phyloP scores from a whole-genome alignment of 352 stramenopile species.

The Phytopythium ostracodes region DNA sequence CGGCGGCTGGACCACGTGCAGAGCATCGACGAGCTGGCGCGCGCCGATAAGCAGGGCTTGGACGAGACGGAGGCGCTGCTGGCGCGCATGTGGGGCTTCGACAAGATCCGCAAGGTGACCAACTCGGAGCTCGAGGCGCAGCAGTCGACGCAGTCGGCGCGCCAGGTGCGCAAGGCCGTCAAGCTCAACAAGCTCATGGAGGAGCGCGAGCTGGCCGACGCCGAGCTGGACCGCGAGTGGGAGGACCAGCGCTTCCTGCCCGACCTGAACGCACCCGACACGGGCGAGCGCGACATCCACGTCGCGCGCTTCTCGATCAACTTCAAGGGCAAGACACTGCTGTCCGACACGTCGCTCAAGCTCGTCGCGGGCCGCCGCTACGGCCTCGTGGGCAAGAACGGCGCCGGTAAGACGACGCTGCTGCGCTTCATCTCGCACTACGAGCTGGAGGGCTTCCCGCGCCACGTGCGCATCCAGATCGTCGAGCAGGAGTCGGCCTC shows the following conservation, averaged over 20 bases:
- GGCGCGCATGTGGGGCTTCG: constrained; percentile 84
- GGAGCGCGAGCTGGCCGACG: constrained; percentile 49
- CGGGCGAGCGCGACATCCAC: constrained; percentile 84
- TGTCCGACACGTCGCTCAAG: constrained; percentile 85
- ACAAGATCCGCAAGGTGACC: constrained; percentile 75
- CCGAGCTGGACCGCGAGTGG: constrained; percentile 72
- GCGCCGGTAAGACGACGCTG: constrained; percentile 94
- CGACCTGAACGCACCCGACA: constrained; percentile 65
- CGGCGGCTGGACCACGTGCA: constrained; percentile 58
- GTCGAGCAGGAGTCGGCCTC: constrained; percentile 93
- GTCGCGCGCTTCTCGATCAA: constrained; percentile 85
- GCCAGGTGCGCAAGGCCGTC: constrained; percentile 76
- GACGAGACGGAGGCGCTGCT: constrained; percentile 62
- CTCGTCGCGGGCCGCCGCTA: constrained; percentile 83
- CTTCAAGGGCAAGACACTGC: constrained; percentile 89
- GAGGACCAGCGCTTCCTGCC: constrained; percentile 73
- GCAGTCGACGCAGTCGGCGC: constrained; percentile 67
- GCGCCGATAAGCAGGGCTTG: constrained; percentile 30
- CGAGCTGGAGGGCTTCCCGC: constrained; percentile 95
- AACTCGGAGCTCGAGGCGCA: constrained; percentile 77
- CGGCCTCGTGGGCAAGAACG: constrained; percentile 93
- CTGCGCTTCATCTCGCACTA: constrained; percentile 95
- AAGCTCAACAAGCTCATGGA: constrained; percentile 64
- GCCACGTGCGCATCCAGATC: constrained; percentile 94
- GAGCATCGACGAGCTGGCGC: constrained; percentile 71